Evolutionary conservation across 345 rosid genomes (phyloP), one percentile per base, ranked within the genome.

Genomic region (Eucalyptus virginea): DNA sequence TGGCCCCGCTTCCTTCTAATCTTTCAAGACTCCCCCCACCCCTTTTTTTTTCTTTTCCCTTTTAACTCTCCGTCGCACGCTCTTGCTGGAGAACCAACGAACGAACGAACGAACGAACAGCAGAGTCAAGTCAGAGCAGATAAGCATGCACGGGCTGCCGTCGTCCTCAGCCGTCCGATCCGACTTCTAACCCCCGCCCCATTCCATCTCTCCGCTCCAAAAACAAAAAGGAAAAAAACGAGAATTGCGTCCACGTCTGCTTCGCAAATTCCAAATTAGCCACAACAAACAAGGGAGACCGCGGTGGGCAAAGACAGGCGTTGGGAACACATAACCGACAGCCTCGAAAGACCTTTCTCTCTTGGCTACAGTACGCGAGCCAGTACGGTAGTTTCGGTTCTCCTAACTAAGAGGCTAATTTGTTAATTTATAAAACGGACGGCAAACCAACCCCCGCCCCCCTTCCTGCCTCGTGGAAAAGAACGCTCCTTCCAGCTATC

Each of bases 1-100:
- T 83, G 87, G 87, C 62, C 88, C 88, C 45, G 52, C 51, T 50
- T 51, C 67, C 69, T 86, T 37, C 88, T 77, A 37, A 37, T 77
- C 47, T 77, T 5, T 37, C 47, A 5, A 77, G 24, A 21, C 13
- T 37, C 7, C 13, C 28, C 13, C 52, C 52, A 13, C 51, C 50
- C 9, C 2, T 17, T 17, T 3, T 14, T 16, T 9, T 3, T 2
- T 6, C 7, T 11, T 40, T 40, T 11, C 21, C 7, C 1, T 77
- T 72, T 37, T 37, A 40, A 21, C 47, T 37, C 83, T 5, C 45
- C 52, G 52, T 19, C 81, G 14, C 81, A 9, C 83, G 14, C 45
- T 37, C 45, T 37, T 37, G 83, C 45, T 37, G 45, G 45, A 72
- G 45, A 72, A 37, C 15, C 8, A 34, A 69, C 81, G 7, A 37